Base-by-base conservation (phyloP, 768 basidiomycete genomes). In the Astraeus odoratus region DNA sequence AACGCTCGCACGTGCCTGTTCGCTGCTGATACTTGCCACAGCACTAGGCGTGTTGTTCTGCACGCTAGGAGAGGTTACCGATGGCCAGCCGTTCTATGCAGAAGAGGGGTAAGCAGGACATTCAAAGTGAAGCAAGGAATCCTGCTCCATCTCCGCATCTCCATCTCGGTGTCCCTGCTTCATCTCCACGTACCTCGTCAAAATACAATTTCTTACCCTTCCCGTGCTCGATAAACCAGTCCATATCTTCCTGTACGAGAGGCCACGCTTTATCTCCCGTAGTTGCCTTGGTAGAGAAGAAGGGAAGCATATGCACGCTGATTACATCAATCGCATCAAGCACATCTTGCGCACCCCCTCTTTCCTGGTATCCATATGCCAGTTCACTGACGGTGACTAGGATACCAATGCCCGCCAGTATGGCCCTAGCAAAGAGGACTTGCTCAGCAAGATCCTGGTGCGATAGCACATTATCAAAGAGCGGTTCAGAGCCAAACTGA, bases 51-150 rank as follows among this genome's bases (percentile, higher is more conserved):
- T 81, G 57, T 86, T 87, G 2, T 83, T 76, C 48, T 84, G 67
- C 8, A 87, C 82, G 8, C 75, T 67, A 1, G 58, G 27, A n/a
- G 74, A 86, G 0, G 80, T 81, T 35, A 67, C 66, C 0, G 83
- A 86, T 0, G 86, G 85, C 86, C 85, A 87, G 26, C 85, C 85
- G 56, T 86, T 87, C 85, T 86, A 19, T 2, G 27, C 29, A 30
- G 41, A 41, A 8, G 2, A 22, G 51, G 12, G 22, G 13, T 56
- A 9, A 10, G 16, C 24, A n/a, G 16, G 8, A 38, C 37, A 36
- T 13, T 29, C 27, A 6, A 7, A 13, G 13, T 29, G 13, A 29
- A n/a, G n/a, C n/a, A n/a, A n/a, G n/a, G n/a, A n/a, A n/a, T n/a
- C n/a, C n/a, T n/a, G n/a, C n/a, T n/a, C n/a, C n/a, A n/a, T n/a